Percentiles rank a stretch among this genome's conserved stretches.
Evolutionary conservation across 306 rosid genomes (phyloP).

Genomic region (Lithocarpus polystachyus): DNA sequence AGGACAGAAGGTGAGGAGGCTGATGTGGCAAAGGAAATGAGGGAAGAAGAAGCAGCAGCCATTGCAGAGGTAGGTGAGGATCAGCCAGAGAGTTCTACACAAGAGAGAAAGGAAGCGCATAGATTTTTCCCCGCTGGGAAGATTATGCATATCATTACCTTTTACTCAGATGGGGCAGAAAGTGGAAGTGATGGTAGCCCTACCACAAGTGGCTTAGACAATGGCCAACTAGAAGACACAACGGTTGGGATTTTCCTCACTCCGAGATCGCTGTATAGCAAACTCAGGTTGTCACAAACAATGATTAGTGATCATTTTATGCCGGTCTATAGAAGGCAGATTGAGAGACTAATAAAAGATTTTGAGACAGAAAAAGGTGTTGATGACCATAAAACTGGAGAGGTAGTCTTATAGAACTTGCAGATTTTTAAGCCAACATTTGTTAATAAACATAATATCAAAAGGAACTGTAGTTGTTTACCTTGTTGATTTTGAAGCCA

Average conservation of each 20-base stretch:
- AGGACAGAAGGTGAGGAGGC: slow-evolving; percentile 44
- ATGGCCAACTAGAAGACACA: slow-evolving; percentile 43
- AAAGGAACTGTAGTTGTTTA: slow-evolving; percentile 25
- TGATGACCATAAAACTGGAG: slow-evolving; percentile 24
- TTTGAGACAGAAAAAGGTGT: slow-evolving; percentile 53
- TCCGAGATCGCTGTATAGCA: slow-evolving; percentile 76
- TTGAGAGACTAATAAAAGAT: slow-evolving; percentile 72
- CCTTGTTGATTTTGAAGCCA: slow-evolving; percentile 30
- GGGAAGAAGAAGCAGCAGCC: slow-evolving; percentile 69
- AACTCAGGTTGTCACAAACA: slow-evolving; percentile 78
- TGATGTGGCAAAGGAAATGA: slow-evolving; percentile 59
- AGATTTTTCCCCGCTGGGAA: slow-evolving; percentile 90
- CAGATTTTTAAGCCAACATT: not conserved
- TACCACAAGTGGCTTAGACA: slow-evolving; percentile 38
- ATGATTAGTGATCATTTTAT: slow-evolving; percentile 97
- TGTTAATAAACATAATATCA: slow-evolving; percentile 18
- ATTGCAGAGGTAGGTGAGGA: slow-evolving; percentile 52
- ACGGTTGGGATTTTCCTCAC: slow-evolving; percentile 76
- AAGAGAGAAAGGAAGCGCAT: slow-evolving; percentile 62
- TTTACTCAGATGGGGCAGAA: slow-evolving; percentile 32
- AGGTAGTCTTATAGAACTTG: slow-evolving; percentile 33
- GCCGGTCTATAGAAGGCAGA: slow-evolving; percentile 83
- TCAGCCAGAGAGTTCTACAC: slow-evolving; percentile 43
- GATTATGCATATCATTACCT: slow-evolving; percentile 75
- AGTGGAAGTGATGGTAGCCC: slow-evolving; percentile 41